Percentiles rank a stretch among this genome's conserved stretches.
Conservation (phyloP, 176 grass and related monocot genomes). For the Eleusine coracana region DNA sequence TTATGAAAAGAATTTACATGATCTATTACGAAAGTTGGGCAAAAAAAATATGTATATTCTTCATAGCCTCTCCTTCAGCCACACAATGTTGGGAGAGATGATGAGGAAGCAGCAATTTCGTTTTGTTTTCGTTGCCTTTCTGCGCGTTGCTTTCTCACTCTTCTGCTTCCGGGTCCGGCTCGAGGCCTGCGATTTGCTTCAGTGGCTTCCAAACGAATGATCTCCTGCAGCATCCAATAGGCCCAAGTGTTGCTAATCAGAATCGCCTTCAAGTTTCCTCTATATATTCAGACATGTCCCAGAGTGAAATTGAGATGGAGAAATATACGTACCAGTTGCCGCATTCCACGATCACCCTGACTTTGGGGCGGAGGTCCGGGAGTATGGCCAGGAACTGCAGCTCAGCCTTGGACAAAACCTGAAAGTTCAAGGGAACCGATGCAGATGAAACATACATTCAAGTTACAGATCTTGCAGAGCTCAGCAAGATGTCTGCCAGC, state of each 20-base stretch:
- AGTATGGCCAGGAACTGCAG: constrained; percentile 91
- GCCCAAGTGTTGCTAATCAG: not conserved
- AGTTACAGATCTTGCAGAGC: not conserved
- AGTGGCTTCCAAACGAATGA: constrained; percentile 87
- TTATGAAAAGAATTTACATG: not conserved
- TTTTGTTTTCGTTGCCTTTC: not conserved
- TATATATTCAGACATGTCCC: no score
- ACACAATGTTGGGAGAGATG: constrained; percentile 13
- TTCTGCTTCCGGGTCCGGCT: constrained; percentile 45
- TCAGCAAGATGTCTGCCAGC: not conserved
- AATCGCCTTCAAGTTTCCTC: not conserved
- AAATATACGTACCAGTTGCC: constrained; percentile 63
- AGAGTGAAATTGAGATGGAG: not conserved
- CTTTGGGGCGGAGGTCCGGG: constrained; percentile 76
- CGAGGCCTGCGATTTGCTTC: constrained; percentile 71
- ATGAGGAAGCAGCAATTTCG: not conserved
- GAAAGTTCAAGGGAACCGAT: not conserved
- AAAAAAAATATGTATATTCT: constrained; percentile 42
- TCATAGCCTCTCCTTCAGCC: constrained; percentile 1
- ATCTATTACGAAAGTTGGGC: not conserved
- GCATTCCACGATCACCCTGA: constrained; percentile 77
- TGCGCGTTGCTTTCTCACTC: not conserved
- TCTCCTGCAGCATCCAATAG: constrained; percentile 55
- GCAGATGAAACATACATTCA: not conserved
- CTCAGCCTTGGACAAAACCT: constrained; percentile 94